phyloP scores from a whole-genome alignment of 73 alveolate species.

The Loxodes magnus region DNA sequence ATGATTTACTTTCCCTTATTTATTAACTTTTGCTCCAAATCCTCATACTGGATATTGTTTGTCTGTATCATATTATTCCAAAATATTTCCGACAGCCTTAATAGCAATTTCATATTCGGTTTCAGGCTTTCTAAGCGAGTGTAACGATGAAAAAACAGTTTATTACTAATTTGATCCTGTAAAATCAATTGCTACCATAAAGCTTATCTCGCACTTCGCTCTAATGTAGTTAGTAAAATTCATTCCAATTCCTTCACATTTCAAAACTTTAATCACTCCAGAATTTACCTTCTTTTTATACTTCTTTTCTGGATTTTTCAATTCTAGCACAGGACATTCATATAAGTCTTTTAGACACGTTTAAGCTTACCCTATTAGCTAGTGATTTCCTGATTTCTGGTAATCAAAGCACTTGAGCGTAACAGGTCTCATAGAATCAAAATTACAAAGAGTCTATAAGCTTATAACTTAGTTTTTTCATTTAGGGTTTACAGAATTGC shows the following conservation, averaged over 20 bases:
- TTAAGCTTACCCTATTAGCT: slow-evolving; percentile 17
- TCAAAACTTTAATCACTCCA: slow-evolving; percentile 22
- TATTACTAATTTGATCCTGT: slow-evolving; percentile 80
- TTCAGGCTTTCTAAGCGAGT: slow-evolving; percentile 25
- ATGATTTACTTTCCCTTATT: slow-evolving; percentile 22
- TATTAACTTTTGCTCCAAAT: slow-evolving; percentile 71
- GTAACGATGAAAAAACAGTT: slow-evolving; percentile 39
- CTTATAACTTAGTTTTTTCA: slow-evolving; percentile 28
- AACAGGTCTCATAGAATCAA: slow-evolving; percentile 11
- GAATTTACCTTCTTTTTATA: slow-evolving; percentile 3
- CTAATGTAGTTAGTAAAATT: slow-evolving; percentile 71
- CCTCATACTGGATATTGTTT: slow-evolving; percentile 83
- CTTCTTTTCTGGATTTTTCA: slow-evolving; percentile 21
- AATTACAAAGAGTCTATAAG: slow-evolving; percentile 6
- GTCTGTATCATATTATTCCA: slow-evolving; percentile 80
- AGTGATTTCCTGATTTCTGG: slow-evolving; percentile 18
- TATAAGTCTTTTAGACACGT: neutral
- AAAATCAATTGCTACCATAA: slow-evolving; percentile 69
- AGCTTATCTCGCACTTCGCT: slow-evolving; percentile 62
- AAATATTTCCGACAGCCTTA: slow-evolving; percentile 57
- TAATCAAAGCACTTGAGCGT: slow-evolving; percentile 40
- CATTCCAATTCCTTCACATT: slow-evolving; percentile 11
- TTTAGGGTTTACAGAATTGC: slow-evolving; percentile 21
- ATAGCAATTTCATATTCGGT: slow-evolving; percentile 75
- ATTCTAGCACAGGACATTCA: slow-evolving; percentile 2